These are phyloP conservation scores for Clarkia xantiana DNA, from an alignment of 345 rosid species.

Conservation along the genomic window DNA sequence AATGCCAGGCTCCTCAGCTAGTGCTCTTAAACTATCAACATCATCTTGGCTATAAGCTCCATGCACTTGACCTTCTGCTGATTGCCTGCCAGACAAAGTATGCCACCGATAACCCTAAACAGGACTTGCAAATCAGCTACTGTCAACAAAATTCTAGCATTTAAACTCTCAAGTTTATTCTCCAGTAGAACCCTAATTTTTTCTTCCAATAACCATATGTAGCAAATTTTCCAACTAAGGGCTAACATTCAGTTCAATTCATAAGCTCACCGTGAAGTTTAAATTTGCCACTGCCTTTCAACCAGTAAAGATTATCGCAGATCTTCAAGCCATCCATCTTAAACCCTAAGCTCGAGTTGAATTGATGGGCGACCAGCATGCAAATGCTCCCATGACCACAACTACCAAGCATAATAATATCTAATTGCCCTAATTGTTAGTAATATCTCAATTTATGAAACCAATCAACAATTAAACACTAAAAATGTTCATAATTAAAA, in stretches of 20 bases:
- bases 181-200: neutral
- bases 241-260: neutral
- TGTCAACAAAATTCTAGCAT: neutral
- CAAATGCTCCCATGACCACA: no score
- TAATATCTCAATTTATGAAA: no score
- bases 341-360: slow-evolving; percentile 57
- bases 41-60: slow-evolving; percentile 77
- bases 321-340: slow-evolving; percentile 71
- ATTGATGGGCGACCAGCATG: no score
- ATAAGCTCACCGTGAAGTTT: slow-evolving; percentile 35
- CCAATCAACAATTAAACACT: no score
- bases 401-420: no score
- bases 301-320: slow-evolving; percentile 55
- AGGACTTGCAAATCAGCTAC: slow-evolving; percentile 14
- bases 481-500: no score
- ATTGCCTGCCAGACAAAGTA: slow-evolving; percentile 80
- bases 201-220: neutral
- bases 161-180: no score
- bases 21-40: slow-evolving; percentile 79
- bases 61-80: slow-evolving; percentile 34
- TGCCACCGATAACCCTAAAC: slow-evolving; percentile 59
- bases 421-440: no score
- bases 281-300: slow-evolving; percentile 89
- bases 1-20: slow-evolving; percentile 77
- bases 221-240: neutral